Base-by-base conservation (phyloP, 2,329 filamentous ascomycete genomes). In the Graphilbum fragrans region DNA sequence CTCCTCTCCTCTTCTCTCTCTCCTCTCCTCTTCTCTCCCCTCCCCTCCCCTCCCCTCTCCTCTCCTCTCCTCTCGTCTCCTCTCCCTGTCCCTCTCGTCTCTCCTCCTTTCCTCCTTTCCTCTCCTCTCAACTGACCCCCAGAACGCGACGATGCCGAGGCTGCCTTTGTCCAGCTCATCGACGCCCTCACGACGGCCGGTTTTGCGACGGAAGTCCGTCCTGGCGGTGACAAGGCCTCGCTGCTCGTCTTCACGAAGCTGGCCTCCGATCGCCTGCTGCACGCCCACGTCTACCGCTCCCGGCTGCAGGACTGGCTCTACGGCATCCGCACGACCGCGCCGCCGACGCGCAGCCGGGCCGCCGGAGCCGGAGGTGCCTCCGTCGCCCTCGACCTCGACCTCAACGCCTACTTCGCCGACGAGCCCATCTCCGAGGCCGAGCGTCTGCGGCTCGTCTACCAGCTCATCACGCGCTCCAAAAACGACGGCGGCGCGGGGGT, bases 251-350 rank as follows among this genome's bases (percentile, higher is more conserved):
- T 94, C 57, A 72, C 88, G 55, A 83, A 81, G 55, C 76, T 93
- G 34, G 79, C 82, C 29, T 87, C 86, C 19, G 71, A 82, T 47
- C 70, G 78, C 51, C 76, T 87, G 48, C 70, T 98, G 45, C 75
- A 74, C 45, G 77, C 80, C 49, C 85, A 94, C 53, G 74, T 94
- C 38, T 93, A 94, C 60, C 77, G 86, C 49, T 85, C 84, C 42
- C 78, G 92, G 49, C 80, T 95, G 17, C 84, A 87, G 56, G 92
- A 96, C 62, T 98, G 88, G 86, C 76, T 96, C 27, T 82, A 92
- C 57, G 87, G 88, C 40, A 82, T 95, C 41, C 80, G 86, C 47
- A 73, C 83, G 38, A 74, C 77, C 18, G 79, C 86, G 29, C 90
- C 90, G 0, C 41, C 48, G 6, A 46, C 41, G 44, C 38, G 40